phyloP scores from a whole-genome alignment of 2,329 filamentous ascomycete species.

The Trichophyton mentagrophytes region DNA sequence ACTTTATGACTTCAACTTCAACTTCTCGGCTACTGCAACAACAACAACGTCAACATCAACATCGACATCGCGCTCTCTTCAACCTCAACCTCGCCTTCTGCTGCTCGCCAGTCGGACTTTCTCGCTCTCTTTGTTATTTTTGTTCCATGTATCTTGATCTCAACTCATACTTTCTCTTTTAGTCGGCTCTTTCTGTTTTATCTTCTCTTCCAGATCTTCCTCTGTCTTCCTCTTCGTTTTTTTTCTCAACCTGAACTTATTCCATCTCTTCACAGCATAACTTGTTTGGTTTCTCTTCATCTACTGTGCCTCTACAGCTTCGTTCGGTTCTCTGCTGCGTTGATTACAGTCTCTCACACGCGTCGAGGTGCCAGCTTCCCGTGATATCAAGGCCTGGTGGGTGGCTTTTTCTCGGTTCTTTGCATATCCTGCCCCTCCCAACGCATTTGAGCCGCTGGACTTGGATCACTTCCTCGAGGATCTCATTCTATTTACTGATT shows the following conservation, averaged over 20 bases:
- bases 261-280: slow-evolving; percentile 5
- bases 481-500: neutral
- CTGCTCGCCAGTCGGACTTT: neutral
- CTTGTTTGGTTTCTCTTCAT: neutral
- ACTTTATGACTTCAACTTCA: neutral
- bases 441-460: neutral
- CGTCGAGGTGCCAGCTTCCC: neutral
- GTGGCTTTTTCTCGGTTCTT: neutral
- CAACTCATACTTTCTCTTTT: slow-evolving; percentile 4
- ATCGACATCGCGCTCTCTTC: slow-evolving; percentile 7
- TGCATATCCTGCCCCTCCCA: neutral
- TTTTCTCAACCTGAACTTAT: neutral
- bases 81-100: slow-evolving; percentile 6
- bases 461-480: neutral
- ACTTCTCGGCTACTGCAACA: slow-evolving; percentile 14
- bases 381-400: neutral
- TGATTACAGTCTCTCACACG: neutral
- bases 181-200: slow-evolving; percentile 4
- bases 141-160: slow-evolving; percentile 2
- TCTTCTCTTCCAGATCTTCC: neutral
- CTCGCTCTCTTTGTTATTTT: slow-evolving; percentile 5
- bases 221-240: neutral
- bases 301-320: neutral
- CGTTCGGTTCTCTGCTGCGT: neutral
- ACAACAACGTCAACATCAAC: slow-evolving; percentile 1